phyloP scores from a whole-genome alignment of 2,329 filamentous ascomycete genomes.

The Stemphylium vesicarium region DNA sequence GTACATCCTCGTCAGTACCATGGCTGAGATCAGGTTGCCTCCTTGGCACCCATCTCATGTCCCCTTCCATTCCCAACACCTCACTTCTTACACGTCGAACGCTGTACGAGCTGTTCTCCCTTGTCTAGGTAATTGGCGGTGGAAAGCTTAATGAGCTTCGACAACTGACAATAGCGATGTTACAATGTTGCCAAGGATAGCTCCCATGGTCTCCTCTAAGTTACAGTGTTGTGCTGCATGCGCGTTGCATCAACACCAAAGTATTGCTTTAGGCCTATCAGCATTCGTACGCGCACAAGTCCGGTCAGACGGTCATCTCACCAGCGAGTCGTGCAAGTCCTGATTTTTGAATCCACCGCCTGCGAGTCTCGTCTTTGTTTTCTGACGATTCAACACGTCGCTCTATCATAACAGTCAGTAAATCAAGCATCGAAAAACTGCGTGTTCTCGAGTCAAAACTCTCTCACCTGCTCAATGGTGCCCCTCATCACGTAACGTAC shows the following conservation, averaged over 20 bases:
- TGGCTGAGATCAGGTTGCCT: no score
- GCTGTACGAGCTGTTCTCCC: no score
- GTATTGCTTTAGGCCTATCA: not conserved
- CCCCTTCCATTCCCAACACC: no score
- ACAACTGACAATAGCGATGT: no score
- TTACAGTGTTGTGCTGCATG: not conserved
- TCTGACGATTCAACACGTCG: not conserved
- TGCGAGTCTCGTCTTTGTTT: not conserved
- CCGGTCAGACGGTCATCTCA: not conserved
- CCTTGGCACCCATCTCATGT: no score
- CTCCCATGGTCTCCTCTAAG: no score
- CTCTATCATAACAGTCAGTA: not conserved
- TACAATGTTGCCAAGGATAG: no score
- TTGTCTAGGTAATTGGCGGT: no score
- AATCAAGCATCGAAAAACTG: not conserved
- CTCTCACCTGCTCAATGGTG: slow-evolving; percentile 30
- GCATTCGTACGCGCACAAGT: not conserved
- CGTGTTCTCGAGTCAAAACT: not conserved
- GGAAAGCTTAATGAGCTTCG: no score
- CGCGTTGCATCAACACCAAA: not conserved
- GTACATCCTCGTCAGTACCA: no score
- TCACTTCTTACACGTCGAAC: no score
- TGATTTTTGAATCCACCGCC: not conserved
- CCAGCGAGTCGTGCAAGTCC: not conserved
- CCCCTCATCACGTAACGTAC: slow-evolving; percentile 34